Evolutionary conservation across 129 eudicot genomes (phyloP), one percentile per base, ranked within the genome.

Genomic region (Silybum marianum): DNA sequence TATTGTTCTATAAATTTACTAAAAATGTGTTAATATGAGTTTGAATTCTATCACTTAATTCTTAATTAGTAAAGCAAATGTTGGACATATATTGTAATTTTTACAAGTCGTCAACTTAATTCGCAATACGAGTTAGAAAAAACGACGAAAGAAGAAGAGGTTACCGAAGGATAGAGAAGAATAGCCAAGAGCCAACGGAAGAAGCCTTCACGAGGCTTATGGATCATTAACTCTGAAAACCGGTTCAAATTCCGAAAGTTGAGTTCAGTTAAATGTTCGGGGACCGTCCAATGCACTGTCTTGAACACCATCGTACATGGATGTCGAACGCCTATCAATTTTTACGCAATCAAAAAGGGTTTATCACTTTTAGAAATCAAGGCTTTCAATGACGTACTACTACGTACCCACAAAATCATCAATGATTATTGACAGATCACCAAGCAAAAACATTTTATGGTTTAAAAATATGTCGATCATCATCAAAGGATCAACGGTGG

Each of bases 171-270:
- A 3, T 86, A 86, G 26, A 88, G 84, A 10, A 90, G 13, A 36
- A 73, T 6, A 8, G 85, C 95, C 16, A 90, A 73, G 46, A 86
- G 51, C 80, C 86, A 69, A 7, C 65, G 69, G 60, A 90, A 48
- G 69, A 88, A 80, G 30, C 92, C 92, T 74, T 90, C 90, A 9
- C 46, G 75, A 34, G 95, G 95, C 87, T 90, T 90, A 38, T 88
- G 92, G 54, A 90, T 69, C 83, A 83, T 51, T 1, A 88, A 78
- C 63, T 88, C 92, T 0, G 90, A 78, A 71, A 90, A 88, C 23
- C 92, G 80, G 18, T 79, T 89, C 23, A 84, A 9, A 22, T 81
- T 78, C 39, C 18, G 44, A 74, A 83, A 85, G 21, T 71, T 40
- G 28, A 69, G 65, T 72, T 46, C 63, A 13, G 39, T 54, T 7